Conservation (phyloP, 208 protist genomes). For the Trypanosoma cruzi region DNA sequence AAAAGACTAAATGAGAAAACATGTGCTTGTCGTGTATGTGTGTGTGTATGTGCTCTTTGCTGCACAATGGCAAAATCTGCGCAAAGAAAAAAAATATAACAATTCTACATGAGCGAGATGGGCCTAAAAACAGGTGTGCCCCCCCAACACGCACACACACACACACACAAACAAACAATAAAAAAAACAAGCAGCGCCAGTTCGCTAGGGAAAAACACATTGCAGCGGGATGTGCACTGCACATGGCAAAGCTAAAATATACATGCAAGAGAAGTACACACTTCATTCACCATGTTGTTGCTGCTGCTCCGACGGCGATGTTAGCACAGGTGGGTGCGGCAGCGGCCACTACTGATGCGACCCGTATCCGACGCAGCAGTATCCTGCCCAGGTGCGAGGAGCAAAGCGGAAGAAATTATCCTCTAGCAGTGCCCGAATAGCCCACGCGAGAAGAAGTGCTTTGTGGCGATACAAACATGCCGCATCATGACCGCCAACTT, state of each 20-base stretch:
- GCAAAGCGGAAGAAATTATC: slow-evolving; percentile 66
- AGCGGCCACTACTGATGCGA: neutral
- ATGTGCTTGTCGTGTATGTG: neutral
- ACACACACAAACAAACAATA: neutral
- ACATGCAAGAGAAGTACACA: slow-evolving; percentile 2
- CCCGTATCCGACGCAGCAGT: slow-evolving; percentile 80
- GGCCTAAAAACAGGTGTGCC: neutral
- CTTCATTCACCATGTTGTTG: neutral
- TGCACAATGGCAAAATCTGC: neutral
- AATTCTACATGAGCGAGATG: neutral
- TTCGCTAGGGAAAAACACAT: neutral
- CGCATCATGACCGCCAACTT: slow-evolving; percentile 7
- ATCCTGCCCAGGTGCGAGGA: slow-evolving; percentile 81
- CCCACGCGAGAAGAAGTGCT: slow-evolving; percentile 65
- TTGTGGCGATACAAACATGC: slow-evolving; percentile 44
- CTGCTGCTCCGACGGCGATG: neutral
- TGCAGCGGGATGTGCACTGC: neutral
- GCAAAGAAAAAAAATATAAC: slow-evolving; percentile 8
- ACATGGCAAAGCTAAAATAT: neutral
- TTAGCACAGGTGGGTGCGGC: neutral
- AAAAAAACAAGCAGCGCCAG: neutral
- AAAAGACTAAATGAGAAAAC: neutral
- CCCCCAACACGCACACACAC: neutral
- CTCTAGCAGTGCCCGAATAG: slow-evolving; percentile 66
- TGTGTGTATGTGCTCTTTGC: neutral